phyloP scores from a whole-genome alignment of 495 filamentous ascomycete genomes.

The Extremus antarcticus region DNA sequence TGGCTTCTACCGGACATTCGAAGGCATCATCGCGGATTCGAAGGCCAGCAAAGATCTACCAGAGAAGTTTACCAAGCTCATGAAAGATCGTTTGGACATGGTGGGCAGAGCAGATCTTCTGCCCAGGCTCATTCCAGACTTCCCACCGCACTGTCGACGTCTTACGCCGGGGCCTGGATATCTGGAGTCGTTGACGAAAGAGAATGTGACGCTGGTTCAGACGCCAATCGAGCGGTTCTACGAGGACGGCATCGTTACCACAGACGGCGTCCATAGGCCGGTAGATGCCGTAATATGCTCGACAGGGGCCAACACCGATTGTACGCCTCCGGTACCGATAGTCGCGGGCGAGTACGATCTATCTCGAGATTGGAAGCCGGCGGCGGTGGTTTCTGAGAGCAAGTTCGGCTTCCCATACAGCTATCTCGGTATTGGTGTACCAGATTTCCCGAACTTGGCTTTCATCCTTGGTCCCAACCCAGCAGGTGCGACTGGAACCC shows the following conservation, averaged over 20 bases:
- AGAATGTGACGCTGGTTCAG: slow-evolving; percentile 51
- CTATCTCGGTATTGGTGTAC: slow-evolving; percentile 52
- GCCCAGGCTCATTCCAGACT: slow-evolving; percentile 50
- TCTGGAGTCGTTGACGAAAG: slow-evolving; percentile 53
- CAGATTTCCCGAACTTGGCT: slow-evolving; percentile 56
- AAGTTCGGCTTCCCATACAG: slow-evolving; percentile 51
- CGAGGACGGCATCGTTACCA: slow-evolving; percentile 35
- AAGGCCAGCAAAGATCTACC: slow-evolving; percentile 13
- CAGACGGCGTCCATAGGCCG: slow-evolving; percentile 22
- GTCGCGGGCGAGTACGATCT: slow-evolving; percentile 41
- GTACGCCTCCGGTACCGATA: slow-evolving; percentile 51
- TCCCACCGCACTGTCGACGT: slow-evolving; percentile 56
- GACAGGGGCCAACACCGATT: slow-evolving; percentile 52
- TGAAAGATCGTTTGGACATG: slow-evolving; percentile 44
- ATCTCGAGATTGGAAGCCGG: slow-evolving; percentile 33
- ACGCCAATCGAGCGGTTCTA: slow-evolving; percentile 48
- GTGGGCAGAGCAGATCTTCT: slow-evolving; percentile 35
- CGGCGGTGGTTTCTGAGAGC: slow-evolving; percentile 20
- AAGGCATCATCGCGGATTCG: slow-evolving; percentile 32
- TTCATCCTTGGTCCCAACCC: slow-evolving; percentile 42
- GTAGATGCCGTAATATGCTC: slow-evolving; percentile 49
- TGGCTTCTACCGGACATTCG: slow-evolving; percentile 48
- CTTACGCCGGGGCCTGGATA: slow-evolving; percentile 63
- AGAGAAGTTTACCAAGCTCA: slow-evolving; percentile 12
- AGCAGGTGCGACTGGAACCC: slow-evolving; percentile 40